Base-by-base conservation (phyloP, 2,329 filamentous ascomycete species). In the Pseudogymnoascus sp. region DNA sequence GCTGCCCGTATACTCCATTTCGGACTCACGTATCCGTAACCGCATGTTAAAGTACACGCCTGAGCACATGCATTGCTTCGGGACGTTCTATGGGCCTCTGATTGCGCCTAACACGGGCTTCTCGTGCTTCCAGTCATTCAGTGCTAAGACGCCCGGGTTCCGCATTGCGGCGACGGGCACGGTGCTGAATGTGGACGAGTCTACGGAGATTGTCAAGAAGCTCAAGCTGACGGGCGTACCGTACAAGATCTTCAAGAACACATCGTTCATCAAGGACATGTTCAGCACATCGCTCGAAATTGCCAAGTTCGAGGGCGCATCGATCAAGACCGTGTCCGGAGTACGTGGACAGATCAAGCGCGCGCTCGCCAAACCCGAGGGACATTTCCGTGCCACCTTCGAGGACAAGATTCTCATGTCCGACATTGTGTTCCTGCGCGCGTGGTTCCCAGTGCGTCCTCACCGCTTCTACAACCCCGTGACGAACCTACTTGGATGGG, bases 231-330 rank as follows among this genome's bases (percentile, higher is more conserved):
- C 91, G 0, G 94, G 94, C 63, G 81, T 85, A 57, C 92, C 94
- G 1, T 95, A 94, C 82, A 97, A 97, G 78, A 95, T 97, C 75
- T 97, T 95, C 84, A 96, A 96, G 76, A 99, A 99, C 78, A 99
- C 94, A 0, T 92, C 94, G 38, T 99, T 99, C 73, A 91, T 99
- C 77, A 95, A 94, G 74, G 91, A 96, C 76, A 99, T 99, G 94
- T 99, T 99, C 81, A 91, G 85, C 71, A 87, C 88, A 0, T 82
- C 91, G 0, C 85, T 99, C 41, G 94, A 99, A 73, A 94, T 99
- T 66, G 93, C 94, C 70, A 99, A 97, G 73, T 99, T 99, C 70
- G 94, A 99, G 77, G 94, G 94, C 62, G 94, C 94, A 8, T 86
- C 90, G 61, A 93, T 99, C 76, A 91, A 92, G 71, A 99, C 95